phyloP scores from a whole-genome alignment of 495 filamentous ascomycete species.

The Aspergillus sclerotiicarbonarius region DNA sequence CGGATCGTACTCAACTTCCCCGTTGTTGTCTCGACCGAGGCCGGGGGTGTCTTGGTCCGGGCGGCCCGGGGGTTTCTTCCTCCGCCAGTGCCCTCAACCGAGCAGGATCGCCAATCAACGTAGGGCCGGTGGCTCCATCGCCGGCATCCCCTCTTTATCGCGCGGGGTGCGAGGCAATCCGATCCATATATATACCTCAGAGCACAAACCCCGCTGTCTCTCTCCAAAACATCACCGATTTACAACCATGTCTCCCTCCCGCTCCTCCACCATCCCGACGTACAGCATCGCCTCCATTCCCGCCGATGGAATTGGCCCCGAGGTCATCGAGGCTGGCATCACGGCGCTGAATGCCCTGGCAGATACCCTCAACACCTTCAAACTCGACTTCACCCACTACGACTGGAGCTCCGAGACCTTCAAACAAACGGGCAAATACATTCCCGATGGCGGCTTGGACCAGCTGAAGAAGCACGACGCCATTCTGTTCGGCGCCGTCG shows the following conservation, averaged over 20 bases:
- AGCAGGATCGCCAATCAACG: too few relatives aligned
- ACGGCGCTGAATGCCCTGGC: conserved; percentile 44
- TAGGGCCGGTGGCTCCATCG: background rate
- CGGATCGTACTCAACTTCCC: too few relatives aligned
- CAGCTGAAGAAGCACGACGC: conserved; percentile 52
- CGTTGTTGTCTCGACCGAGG: too few relatives aligned
- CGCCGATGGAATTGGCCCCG: conserved; percentile 55
- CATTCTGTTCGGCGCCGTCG: conserved; percentile 57
- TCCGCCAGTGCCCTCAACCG: too few relatives aligned
- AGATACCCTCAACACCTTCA: conserved; percentile 44
- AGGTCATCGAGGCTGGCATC: conserved; percentile 51
- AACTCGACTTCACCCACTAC: conserved; percentile 48
- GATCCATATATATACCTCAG: background rate
- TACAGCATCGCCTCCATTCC: conserved; percentile 53
- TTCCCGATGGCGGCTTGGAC: conserved; percentile 53
- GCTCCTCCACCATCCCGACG: conserved; percentile 41
- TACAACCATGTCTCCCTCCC: background rate
- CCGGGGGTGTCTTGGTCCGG: too few relatives aligned
- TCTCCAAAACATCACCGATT: background rate
- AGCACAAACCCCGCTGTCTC: background rate
- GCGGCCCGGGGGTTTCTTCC: too few relatives aligned
- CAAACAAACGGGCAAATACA: conserved; percentile 51
- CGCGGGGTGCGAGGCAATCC: too few relatives aligned
- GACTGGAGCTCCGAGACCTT: conserved; percentile 55
- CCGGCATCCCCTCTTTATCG: too few relatives aligned